phyloP scores from a whole-genome alignment of 345 rosid genomes.

The Euphorbia peplus region DNA sequence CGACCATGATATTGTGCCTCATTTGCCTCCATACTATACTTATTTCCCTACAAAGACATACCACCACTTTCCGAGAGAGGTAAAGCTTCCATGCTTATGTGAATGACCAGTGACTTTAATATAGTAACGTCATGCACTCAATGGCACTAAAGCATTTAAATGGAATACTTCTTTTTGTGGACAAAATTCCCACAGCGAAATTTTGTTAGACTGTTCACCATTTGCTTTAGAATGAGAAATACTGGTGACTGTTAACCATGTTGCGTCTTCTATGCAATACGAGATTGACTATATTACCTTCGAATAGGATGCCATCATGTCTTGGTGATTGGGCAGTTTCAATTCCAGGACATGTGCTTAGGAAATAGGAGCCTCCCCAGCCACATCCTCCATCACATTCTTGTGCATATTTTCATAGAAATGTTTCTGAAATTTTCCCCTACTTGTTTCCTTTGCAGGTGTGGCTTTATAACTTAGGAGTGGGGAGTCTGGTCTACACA shows the following conservation, averaged over 20 bases:
- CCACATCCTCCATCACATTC: neutral
- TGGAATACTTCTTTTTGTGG: neutral
- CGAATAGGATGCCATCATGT: neutral
- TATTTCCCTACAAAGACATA: constrained; percentile 81
- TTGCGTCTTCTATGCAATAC: neutral
- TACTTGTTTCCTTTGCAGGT: constrained; percentile 37
- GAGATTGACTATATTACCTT: neutral
- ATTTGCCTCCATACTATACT: constrained; percentile 77
- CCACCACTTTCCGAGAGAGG: constrained; percentile 98
- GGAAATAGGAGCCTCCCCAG: neutral
- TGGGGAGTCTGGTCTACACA: constrained; percentile 45
- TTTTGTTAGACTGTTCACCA: neutral
- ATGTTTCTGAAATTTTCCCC: neutral
- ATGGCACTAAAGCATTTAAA: neutral
- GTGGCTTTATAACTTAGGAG: constrained; percentile 55
- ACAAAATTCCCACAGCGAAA: neutral
- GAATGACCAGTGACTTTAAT: constrained; percentile 7
- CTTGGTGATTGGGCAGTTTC: neutral
- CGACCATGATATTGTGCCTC: constrained; percentile 88
- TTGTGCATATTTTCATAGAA: neutral
- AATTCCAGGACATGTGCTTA: neutral
- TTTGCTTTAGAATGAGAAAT: neutral
- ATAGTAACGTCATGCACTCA: neutral
- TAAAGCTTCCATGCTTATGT: constrained; percentile 20
- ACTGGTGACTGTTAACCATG: neutral